Evolutionary conservation across 306 rosid species (phyloP), one percentile per base, ranked within the genome.

Genomic region (Gleditsia sinensis): DNA sequence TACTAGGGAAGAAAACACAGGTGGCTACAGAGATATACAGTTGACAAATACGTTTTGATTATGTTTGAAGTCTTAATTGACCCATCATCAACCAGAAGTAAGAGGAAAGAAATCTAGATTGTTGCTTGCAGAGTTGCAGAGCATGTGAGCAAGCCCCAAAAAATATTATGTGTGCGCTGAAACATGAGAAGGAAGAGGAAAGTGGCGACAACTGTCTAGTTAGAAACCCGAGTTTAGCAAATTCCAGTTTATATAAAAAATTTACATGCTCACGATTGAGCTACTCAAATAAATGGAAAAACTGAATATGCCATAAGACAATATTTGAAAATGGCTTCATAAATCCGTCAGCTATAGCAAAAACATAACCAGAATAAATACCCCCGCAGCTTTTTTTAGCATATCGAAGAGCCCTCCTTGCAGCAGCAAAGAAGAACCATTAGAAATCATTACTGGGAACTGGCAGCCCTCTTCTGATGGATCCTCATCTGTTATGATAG

Each of bases 381-480:
- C 69, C 36, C 49, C 64, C 19, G 85, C 21, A 69, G 70, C 48
- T 51, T 61, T 80, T 51, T 59, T 23, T 16, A 82, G 43, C 54
- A 75, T 3, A 23, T 53, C 21, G 2, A 30, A 33, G 56, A 77
- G 0, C 13, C 91, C 75, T 53, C 67, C 64, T 16, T 55, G 74
- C 9, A 13, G 50, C 34, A 78, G 34, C 73, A 82, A 12, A 46
- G 85, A 79, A 74, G 80, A 75, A 24, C 67, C 79, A 62, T 48
- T 56, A 82, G 94, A 77, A 56, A 90, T 86, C 92, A 90, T 86
- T 49, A 90, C 75, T 0, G 94, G 98, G 57, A 88, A 92, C 28
- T 66, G 81, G 64, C 98, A 92, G 16, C 78, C 86, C 28, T 80
- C 84, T 34, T 83, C 81, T 30, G 98, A 92, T 23, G 98, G 96